A percentile compares a stretch with the other conserved stretches of the same genome.
Evolutionary conservation across 192 early-diverging fungal genomes (phyloP).

Genomic region (Podila epigama): DNA sequence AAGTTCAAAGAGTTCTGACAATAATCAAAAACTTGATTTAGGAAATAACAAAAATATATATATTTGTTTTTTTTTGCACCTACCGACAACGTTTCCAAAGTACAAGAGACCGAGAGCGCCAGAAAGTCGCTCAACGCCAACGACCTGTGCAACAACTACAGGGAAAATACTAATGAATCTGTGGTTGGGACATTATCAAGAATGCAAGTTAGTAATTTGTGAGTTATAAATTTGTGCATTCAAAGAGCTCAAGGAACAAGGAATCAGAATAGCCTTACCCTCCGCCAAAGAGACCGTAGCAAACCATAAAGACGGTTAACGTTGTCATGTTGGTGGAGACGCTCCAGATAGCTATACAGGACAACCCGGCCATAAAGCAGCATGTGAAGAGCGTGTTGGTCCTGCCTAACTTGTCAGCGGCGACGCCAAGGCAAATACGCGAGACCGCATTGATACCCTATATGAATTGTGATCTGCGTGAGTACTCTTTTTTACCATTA

Average conservation of each 20-base stretch:
- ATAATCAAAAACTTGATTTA: no score
- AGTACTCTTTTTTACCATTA: no score
- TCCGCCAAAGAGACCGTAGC: conserved; percentile 58
- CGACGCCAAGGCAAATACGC: conserved; percentile 48
- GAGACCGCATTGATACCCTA: conserved; percentile 56
- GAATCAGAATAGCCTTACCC: conserved; percentile 31
- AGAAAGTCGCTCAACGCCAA: conserved; percentile 56
- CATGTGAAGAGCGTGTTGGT: conserved; percentile 50
- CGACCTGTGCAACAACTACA: conserved; percentile 57
- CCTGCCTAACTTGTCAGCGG: conserved; percentile 55
- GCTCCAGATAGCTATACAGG: conserved; percentile 56
- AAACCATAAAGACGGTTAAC: conserved; percentile 50
- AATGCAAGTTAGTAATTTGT: conserved; percentile 11
- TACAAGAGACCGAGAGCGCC: conserved; percentile 53
- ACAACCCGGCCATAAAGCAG: conserved; percentile 50
- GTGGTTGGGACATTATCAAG: background rate
- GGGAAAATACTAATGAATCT: conserved; percentile 59
- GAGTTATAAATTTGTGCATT: background rate
- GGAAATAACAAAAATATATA: no score
- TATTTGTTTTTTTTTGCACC: no score
- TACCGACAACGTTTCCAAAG: conserved; percentile 20
- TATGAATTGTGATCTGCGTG: no score
- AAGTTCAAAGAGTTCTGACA: background rate
- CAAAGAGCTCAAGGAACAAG: no score
- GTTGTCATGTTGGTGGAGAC: conserved; percentile 32